Base-by-base conservation (phyloP, 2,329 filamentous ascomycete genomes). In the Penicillium polonicum region DNA sequence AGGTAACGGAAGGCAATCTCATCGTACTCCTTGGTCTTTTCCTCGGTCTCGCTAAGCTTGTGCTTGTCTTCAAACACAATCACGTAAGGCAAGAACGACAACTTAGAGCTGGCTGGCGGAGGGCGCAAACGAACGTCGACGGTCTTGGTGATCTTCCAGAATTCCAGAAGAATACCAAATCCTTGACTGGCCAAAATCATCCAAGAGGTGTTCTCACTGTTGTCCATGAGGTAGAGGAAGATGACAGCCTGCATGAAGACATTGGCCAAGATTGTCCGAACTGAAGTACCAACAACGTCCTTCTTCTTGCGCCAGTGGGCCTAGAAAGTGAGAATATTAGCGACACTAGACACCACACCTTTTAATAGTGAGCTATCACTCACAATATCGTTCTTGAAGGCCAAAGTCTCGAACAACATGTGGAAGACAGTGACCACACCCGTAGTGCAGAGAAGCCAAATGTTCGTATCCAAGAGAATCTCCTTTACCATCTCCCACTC, bases 271-370 rank as follows among this genome's bases (percentile, higher is more conserved):
- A 99, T 99, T 33, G 93, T 95, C 57, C 94, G 91, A 59, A 99
- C 89, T 1, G 92, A 97, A 45, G 96, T 96, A 62, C 94, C 94
- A 29, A 99, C 90, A 58, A 96, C 94, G 79, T 97, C 95, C 82
- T 99, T 99, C 88, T 99, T 99, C 82, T 97, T 97, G 72, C 92
- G 91, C 86, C 94, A 99, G 78, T 99, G 94, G 48, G 92, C 82
- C 77, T 79, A 48, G 13, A 31, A 21, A 42, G 17, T 48, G 19
- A 33, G 10, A 25, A 15, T 13, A 48, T 68, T 57, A 70, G 68
- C 49, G 60, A 45, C n/a, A 8, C 31, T 17, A 12, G 8, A 36
- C 4, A 46, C 10, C 13, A 15, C 3, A 19, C 3, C 10, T 45
- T 45, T 19, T 5, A 25, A 17, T n/a, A 19, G 19, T n/a, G 48